These are phyloP conservation scores for Mucor irregularis DNA, from an alignment of 371 early-diverging fungal species.

Conservation along the genomic window DNA sequence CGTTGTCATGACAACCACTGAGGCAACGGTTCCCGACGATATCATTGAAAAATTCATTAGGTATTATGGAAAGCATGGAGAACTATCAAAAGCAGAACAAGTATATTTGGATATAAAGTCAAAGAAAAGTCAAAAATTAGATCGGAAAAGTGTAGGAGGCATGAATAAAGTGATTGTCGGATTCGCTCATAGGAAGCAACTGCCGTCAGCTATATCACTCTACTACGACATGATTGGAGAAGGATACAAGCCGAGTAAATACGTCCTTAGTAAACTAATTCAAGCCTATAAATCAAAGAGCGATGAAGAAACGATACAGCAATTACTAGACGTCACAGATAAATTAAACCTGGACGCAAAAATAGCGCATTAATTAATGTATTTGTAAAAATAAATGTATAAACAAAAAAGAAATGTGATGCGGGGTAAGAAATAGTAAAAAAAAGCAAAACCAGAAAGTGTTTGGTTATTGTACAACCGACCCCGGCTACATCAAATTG, in stretches of 20 bases:
- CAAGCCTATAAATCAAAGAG: not conserved
- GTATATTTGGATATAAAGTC: conserved; percentile 21
- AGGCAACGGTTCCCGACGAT: not conserved
- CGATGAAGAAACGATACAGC: conserved; percentile 13
- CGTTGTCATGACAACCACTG: conserved; percentile 5
- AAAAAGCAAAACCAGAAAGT: too few species aligned
- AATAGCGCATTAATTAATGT: not conserved
- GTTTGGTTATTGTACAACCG: too few species aligned
- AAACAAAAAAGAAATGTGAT: not conserved
- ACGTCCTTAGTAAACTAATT: not conserved
- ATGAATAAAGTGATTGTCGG: conserved; percentile 4
- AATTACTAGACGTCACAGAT: conserved; percentile 6
- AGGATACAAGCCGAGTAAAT: conserved; percentile 8
- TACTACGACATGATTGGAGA: conserved; percentile 17
- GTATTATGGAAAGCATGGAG: conserved; percentile 7
- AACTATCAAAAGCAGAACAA: conserved; percentile 19
- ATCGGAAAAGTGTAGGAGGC: not conserved
- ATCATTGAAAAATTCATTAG: not conserved
- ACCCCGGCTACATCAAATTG: too few species aligned
- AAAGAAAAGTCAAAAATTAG: not conserved
- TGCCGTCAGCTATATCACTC: conserved; percentile 16
- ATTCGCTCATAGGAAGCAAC: conserved; percentile 6
- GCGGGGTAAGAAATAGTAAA: too few species aligned
- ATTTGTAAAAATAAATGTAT: not conserved
- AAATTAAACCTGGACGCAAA: not conserved